phyloP scores from a whole-genome alignment of 164 flowering plant genomes.

The Dillenia suffruticosa region DNA sequence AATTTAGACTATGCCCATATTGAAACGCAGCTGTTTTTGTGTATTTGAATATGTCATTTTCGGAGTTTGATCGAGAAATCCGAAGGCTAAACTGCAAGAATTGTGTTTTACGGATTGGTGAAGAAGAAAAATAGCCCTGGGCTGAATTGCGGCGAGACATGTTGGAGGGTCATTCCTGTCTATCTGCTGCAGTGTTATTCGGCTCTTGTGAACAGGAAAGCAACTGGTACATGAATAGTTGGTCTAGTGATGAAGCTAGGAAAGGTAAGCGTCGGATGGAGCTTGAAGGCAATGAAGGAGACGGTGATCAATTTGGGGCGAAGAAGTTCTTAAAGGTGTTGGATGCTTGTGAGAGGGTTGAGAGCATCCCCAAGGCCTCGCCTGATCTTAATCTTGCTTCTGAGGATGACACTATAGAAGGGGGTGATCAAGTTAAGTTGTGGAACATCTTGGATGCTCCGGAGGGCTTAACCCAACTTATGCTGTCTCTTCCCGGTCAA shows the following conservation, averaged over 20 bases:
- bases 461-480: constrained; percentile 3
- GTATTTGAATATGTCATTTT: constrained; percentile 1
- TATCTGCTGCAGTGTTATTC: constrained; percentile 31
- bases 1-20: no score
- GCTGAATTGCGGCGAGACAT: constrained; percentile 23
- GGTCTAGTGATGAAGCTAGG: constrained; percentile 11
- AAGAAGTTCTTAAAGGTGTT: constrained; percentile 20
- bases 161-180: constrained; percentile 50
- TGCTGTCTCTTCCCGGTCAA: constrained; percentile 19
- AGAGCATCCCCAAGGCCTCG: background rate
- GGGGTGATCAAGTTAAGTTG: no score
- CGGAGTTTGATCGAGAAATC: no score
- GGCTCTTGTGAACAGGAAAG: constrained; percentile 32
- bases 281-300: constrained; percentile 12
- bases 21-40: background rate
- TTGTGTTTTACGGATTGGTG: no score
- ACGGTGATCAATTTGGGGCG: constrained; percentile 18
- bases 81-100: no score
- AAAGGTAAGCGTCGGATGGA: constrained; percentile 37
- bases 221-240: constrained; percentile 36
- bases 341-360: constrained; percentile 15
- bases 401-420: no score
- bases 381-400: constrained; percentile 1
- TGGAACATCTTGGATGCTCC: background rate
- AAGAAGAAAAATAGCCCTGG: background rate